These are phyloP conservation scores for Cyclotella sp. DNA, from an alignment of 108 stramenopile species.

Conservation along the genomic window DNA sequence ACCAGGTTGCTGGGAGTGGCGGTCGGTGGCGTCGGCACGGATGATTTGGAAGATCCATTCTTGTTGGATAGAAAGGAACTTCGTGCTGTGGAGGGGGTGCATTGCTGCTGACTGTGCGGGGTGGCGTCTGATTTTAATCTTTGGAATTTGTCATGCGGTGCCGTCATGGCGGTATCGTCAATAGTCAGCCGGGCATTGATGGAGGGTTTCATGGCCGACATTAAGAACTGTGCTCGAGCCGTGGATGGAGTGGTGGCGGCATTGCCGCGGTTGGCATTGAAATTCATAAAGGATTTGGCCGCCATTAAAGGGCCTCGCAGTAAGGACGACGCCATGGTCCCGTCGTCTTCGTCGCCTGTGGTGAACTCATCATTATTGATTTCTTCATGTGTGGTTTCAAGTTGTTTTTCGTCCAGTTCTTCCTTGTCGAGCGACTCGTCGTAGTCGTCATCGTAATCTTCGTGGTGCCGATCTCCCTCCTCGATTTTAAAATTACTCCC, in stretches of 20 bases:
- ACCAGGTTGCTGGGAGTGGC: constrained; percentile 7
- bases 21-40: neutral
- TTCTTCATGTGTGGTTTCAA: neutral
- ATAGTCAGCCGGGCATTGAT: neutral
- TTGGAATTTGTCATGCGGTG: too few relatives aligned
- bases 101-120: neutral
- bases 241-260: constrained; percentile 4
- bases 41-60: neutral
- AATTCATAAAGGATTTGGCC: constrained; percentile 24
- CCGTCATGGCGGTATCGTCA: too few relatives aligned
- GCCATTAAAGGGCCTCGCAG: constrained; percentile 52
- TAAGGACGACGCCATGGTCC: constrained; percentile 24
- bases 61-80: neutral
- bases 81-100: constrained; percentile 6
- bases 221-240: constrained; percentile 7
- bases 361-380: neutral
- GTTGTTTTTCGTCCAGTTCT: neutral
- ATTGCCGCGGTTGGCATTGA: neutral
- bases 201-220: neutral
- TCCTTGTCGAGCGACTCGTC: neutral
- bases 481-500: neutral
- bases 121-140: neutral
- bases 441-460: neutral
- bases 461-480: neutral
- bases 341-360: constrained; percentile 10